Evolutionary conservation across 331 rosid species (phyloP).

Genomic region (Rosa hybrid): DNA sequence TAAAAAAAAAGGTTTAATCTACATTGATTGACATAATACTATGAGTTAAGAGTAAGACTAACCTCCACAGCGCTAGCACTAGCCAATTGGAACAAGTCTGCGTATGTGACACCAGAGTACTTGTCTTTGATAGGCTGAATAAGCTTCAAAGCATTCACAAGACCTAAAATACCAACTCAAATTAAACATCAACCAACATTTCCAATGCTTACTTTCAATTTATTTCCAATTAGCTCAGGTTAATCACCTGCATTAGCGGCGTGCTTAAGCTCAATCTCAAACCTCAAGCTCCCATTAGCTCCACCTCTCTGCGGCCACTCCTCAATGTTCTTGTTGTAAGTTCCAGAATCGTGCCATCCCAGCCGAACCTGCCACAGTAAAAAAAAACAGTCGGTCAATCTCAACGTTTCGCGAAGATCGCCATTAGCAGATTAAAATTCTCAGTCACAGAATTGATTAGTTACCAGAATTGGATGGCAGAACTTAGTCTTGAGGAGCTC

Average conservation of each 20-base stretch:
- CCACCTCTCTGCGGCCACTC: conserved; percentile 97
- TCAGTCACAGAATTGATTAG: neutral
- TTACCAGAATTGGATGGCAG: conserved; percentile 88
- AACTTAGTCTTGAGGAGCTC: conserved; percentile 68
- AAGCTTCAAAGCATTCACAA: conserved; percentile 91
- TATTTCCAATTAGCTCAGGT: conserved; percentile 12
- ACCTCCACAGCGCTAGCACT: conserved; percentile 96
- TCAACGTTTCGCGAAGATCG: neutral
- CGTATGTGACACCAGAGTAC: conserved; percentile 84
- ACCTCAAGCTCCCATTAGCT: conserved; percentile 91
- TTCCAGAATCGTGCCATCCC: conserved; percentile 99
- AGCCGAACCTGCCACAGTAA: conserved; percentile 62
- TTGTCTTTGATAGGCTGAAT: conserved; percentile 89
- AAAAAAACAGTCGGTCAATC: neutral
- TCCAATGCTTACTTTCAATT: neutral
- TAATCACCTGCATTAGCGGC: conserved; percentile 90
- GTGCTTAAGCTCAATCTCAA: conserved; percentile 83
- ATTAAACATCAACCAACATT: neutral
- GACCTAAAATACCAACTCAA: conserved; percentile 56
- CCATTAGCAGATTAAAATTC: neutral
- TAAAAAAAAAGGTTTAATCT: neutral
- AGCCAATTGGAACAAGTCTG: conserved; percentile 97
- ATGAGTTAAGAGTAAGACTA: conserved; percentile 19
- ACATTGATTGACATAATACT: conserved; percentile 5
- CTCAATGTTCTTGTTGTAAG: conserved; percentile 84